These are phyloP conservation scores for Kodamaea suecica DNA, from an alignment of 1,139 yeast genomes.

Conservation along the genomic window DNA sequence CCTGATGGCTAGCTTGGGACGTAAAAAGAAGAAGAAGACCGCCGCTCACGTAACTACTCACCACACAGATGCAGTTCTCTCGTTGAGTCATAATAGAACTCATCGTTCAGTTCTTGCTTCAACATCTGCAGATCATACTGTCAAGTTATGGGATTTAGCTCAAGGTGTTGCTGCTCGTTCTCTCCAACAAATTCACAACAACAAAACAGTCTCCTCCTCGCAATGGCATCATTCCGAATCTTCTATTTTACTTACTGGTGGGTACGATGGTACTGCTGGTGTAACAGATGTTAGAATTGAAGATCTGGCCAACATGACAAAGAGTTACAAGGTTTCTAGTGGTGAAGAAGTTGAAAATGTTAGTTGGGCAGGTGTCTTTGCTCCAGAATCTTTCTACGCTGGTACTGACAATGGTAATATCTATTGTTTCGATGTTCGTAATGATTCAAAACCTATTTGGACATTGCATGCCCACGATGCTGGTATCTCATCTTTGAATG, in stretches of 20 bases:
- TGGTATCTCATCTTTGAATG: conserved; percentile 79
- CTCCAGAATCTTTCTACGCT: conserved; percentile 70
- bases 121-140: conserved; percentile 92
- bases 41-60: conserved; percentile 63
- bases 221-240: conserved; percentile 81
- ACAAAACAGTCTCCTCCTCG: conserved; percentile 79
- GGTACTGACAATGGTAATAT: conserved; percentile 93
- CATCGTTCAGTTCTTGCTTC: conserved; percentile 89
- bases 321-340: conserved; percentile 55
- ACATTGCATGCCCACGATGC: conserved; percentile 96
- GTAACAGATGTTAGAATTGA: conserved; percentile 81
- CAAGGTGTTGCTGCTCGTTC: conserved; percentile 74
- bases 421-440: conserved; percentile 84
- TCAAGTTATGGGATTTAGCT: conserved; percentile 91
- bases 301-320: conserved; percentile 57
- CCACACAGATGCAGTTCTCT: conserved; percentile 92
- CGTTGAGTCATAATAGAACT: conserved; percentile 75
- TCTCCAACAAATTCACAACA: conserved; percentile 52
- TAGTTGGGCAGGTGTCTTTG: conserved; percentile 55
- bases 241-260: conserved; percentile 85
- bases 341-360: conserved; percentile 85
- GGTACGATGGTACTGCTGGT: conserved; percentile 81
- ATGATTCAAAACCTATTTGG: conserved; percentile 74
- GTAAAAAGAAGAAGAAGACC: conserved; percentile 48
- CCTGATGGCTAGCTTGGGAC: conserved; percentile 41